Evolutionary conservation across 352 stramenopile genomes (phyloP).

Genomic region (Pythium phragmitis): DNA sequence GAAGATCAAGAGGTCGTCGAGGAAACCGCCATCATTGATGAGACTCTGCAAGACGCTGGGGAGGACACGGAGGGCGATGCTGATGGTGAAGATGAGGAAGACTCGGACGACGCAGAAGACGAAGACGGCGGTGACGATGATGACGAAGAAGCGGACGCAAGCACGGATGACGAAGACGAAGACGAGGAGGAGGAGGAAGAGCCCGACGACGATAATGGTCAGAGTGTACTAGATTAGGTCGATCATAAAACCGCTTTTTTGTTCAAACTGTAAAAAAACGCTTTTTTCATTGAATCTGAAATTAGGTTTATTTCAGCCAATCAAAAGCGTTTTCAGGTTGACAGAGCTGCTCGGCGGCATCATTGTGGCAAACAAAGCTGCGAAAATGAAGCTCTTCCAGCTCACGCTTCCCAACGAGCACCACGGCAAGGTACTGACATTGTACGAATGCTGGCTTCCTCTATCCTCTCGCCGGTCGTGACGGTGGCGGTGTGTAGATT

Average conservation of each 20-base stretch:
- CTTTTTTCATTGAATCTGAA: not conserved
- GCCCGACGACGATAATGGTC: constrained; percentile 8
- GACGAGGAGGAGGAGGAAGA: constrained; percentile 19
- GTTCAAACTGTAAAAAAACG: not conserved
- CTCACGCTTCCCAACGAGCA: constrained; percentile 84
- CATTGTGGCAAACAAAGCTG: not conserved
- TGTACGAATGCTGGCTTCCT: not conserved
- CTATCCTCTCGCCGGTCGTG: not conserved
- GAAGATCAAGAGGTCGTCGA: constrained; percentile 2
- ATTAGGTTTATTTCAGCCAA: constrained; percentile 1
- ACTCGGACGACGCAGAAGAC: constrained; percentile 24
- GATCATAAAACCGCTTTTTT: not conserved
- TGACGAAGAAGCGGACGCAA: constrained; percentile 12
- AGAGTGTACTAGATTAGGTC: not conserved
- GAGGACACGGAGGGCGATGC: constrained; percentile 19
- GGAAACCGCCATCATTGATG: constrained; percentile 7
- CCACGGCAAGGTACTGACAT: constrained; percentile 52
- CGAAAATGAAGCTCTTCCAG: constrained; percentile 85
- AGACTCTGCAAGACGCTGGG: not conserved
- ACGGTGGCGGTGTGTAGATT: constrained; percentile 34
- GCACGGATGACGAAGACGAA: constrained; percentile 23
- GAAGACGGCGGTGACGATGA: constrained; percentile 26
- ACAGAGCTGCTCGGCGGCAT: not conserved
- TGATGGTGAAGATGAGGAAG: constrained; percentile 23
- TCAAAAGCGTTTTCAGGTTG: constrained; percentile 10